Base-by-base conservation (phyloP, 1,139 yeast genomes). In the Pichia inconspicua region DNA sequence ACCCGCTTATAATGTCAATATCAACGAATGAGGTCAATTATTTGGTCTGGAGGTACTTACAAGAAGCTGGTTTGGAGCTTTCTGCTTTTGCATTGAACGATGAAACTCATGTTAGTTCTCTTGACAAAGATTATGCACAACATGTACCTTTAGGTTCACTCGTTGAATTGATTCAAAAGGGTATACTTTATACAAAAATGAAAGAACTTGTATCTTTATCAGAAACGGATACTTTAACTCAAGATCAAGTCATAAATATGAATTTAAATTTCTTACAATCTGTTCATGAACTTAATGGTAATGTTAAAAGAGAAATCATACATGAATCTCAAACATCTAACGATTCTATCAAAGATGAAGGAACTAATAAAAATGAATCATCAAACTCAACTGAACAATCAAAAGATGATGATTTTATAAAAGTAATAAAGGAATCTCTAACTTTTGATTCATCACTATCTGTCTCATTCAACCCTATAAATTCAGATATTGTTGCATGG, bases 1-100 rank as follows among this genome's bases (percentile, higher is more conserved):
- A 2, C 9, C 22, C 7, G 8, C 4, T 3, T 17, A 25, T 7
- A 3, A 88, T 88, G 96, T 83, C 95, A 35, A 71, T 92, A 48
- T 78, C 95, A 7, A 84, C 95, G 53, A 80, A 77, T 51, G 96
- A 90, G 68, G 75, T 92, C 51, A 92, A 92, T 71, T 90, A 92
- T 64, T 74, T 92, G 61, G 78, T 92, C 52, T 92, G 97, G 96
- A 71, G 97, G 56, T 92, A 92, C 63, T 73, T 90, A 41, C 96
- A 88, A 63, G 98, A 92, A 64, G 75, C 87, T 8, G 97, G 96
- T 1, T 72, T 74, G 50, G 94, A 85, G 49, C 73, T 87, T 36
- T 74, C 95, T 2, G 92, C 96, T 0, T 81, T 77, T 60, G 95
- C 97, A 0, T 68, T 92, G 42, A 88, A 85, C 54, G 83, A 84